These are phyloP conservation scores for Akanthomyces lecanii DNA, from an alignment of 2,329 filamentous ascomycete species.

Conservation along the genomic window DNA sequence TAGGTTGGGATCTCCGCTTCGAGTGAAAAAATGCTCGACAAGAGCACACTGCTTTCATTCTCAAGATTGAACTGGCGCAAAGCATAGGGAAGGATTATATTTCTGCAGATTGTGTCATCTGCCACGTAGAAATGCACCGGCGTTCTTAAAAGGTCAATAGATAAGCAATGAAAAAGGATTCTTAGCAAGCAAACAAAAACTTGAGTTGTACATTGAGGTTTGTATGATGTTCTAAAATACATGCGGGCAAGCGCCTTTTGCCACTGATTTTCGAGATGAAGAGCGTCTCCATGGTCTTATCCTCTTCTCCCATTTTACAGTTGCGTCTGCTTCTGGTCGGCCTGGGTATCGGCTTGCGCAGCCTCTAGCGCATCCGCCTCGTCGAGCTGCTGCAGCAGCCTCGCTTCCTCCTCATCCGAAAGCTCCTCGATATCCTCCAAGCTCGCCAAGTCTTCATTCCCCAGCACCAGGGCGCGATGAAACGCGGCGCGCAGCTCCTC, in stretches of 20 bases:
- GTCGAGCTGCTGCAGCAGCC: slow-evolving; percentile 32
- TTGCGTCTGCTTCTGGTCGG: slow-evolving; percentile 13
- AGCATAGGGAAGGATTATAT: neutral
- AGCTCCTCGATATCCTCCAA: slow-evolving; percentile 37
- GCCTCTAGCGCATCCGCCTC: slow-evolving; percentile 24
- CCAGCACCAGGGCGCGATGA: slow-evolving; percentile 42
- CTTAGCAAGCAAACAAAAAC: neutral
- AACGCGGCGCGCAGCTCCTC: slow-evolving; percentile 38
- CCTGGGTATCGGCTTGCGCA: slow-evolving; percentile 18
- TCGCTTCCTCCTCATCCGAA: slow-evolving; percentile 36
- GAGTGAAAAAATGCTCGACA: slow-evolving; percentile 30
- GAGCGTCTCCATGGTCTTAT: neutral
- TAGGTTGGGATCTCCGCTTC: slow-evolving; percentile 68
- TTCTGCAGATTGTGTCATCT: neutral
- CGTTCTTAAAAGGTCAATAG: neutral
- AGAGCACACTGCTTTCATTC: neutral
- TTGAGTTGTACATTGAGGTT: slow-evolving; percentile 8
- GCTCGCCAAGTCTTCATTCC: slow-evolving; percentile 35
- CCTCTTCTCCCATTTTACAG: slow-evolving; percentile 14
- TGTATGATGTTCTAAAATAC: slow-evolving; percentile 13
- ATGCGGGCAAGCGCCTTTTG: neutral
- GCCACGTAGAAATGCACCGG: neutral
- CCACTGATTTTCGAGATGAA: neutral
- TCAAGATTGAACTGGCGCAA: neutral
- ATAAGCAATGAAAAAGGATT: neutral